phyloP scores from a whole-genome alignment of 129 eudicot species.

The Artemisia annua region DNA sequence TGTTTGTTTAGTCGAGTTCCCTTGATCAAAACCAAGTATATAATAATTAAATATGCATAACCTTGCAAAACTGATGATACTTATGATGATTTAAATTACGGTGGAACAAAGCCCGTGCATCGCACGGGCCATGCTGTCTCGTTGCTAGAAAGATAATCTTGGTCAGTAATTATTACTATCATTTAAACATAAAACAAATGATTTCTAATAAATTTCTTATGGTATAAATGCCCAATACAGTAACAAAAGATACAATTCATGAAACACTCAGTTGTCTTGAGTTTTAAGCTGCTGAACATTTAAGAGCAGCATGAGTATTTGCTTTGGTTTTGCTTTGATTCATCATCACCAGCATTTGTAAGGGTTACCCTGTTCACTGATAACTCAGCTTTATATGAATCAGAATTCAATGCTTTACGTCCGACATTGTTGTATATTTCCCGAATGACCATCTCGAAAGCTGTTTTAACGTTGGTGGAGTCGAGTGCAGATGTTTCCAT shows the following conservation, averaged over 20 bases:
- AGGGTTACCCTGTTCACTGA: slow-evolving; percentile 63
- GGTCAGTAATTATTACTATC: neutral
- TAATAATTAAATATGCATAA: too few species aligned
- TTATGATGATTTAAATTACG: too few species aligned
- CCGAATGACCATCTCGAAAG: slow-evolving; percentile 60
- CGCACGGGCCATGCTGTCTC: too few species aligned
- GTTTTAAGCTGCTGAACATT: neutral
- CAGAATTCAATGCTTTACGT: slow-evolving; percentile 67
- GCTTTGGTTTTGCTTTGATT: slow-evolving; percentile 38
- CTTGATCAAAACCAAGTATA: too few species aligned
- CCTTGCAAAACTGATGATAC: too few species aligned
- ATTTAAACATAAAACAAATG: neutral
- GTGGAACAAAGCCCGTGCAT: too few species aligned
- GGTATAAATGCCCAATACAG: neutral
- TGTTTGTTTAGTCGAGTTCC: too few species aligned
- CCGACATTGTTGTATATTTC: slow-evolving; percentile 73
- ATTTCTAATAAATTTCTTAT: neutral
- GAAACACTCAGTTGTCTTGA: slow-evolving; percentile 4
- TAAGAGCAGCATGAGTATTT: slow-evolving; percentile 58
- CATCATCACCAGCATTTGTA: slow-evolving; percentile 30
- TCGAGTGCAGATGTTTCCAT: slow-evolving; percentile 79
- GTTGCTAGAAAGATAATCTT: neutral
- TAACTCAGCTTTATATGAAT: slow-evolving; percentile 67
- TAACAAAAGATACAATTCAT: neutral
- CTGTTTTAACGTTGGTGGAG: slow-evolving; percentile 67